A percentile compares a stretch with the other conserved stretches of the same genome.
Conservation (phyloP, 306 rosid species). For the Abrus pulchellus region DNA sequence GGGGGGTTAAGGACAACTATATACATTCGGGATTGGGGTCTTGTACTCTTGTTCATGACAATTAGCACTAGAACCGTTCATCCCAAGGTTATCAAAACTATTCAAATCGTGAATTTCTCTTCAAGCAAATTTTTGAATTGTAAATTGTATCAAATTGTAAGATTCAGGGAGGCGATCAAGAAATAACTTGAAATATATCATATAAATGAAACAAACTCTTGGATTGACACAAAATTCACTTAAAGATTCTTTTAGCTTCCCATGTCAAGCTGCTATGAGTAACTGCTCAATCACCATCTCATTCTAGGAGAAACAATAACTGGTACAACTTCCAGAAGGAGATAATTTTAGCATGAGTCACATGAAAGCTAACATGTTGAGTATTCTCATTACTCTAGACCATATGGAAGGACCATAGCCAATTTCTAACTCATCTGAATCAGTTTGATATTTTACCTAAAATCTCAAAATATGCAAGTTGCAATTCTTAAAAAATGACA, state of each 20-base stretch:
- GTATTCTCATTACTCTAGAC: neutral
- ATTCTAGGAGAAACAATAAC: slow-evolving; percentile 26
- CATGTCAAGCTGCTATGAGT: neutral
- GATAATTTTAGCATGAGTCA: neutral
- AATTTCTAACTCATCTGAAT: slow-evolving; percentile 30
- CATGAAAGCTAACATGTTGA: slow-evolving; percentile 31
- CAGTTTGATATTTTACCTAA: slow-evolving; percentile 35
- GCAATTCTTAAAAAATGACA: slow-evolving; percentile 13
- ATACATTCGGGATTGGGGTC: neutral
- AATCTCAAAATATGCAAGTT: slow-evolving; percentile 14
- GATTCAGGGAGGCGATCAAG: neutral
- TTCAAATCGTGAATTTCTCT: neutral
- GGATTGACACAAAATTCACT: slow-evolving; percentile 38
- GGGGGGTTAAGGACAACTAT: slow-evolving; percentile 21
- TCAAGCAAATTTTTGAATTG: neutral
- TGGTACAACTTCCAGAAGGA: slow-evolving; percentile 31
- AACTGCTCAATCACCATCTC: slow-evolving; percentile 21
- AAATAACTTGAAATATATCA: neutral
- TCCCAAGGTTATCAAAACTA: neutral
- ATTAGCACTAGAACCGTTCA: neutral
- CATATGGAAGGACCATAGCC: slow-evolving; percentile 18
- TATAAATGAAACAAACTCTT: neutral
- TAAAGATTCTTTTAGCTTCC: slow-evolving; percentile 29
- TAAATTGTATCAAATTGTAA: neutral
- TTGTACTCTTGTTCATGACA: neutral